Percentiles rank a stretch among this genome's conserved stretches.
These are phyloP conservation scores for baker's yeast (Saccharomyces cerevisiae) DNA, from an alignment of 805 yeast genomes.

Conservation along the genomic window DNA sequence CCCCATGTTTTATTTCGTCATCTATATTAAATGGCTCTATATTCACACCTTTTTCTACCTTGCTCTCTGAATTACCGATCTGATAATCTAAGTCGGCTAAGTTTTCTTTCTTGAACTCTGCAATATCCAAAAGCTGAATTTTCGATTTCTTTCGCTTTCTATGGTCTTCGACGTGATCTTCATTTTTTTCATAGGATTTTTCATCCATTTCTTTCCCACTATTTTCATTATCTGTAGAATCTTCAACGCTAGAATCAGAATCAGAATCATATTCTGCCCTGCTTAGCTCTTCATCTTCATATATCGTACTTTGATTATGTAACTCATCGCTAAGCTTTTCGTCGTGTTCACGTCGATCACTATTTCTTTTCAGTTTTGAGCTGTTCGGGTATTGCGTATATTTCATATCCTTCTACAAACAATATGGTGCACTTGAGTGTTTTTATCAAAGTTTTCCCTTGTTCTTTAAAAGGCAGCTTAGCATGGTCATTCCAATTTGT, in stretches of 20 bases:
- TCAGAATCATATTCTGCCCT: not conserved
- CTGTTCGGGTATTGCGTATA: not conserved
- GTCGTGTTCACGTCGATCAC: not conserved
- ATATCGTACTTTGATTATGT: not conserved
- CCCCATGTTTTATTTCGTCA: conserved; percentile 43
- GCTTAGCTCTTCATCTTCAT: not conserved
- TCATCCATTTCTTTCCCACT: no score
- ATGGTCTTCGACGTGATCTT: not conserved
- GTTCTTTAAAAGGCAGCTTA: not conserved
- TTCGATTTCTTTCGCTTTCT: not conserved
- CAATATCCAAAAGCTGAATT: not conserved
- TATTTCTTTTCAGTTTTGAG: not conserved
- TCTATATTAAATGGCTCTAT: conserved; percentile 46
- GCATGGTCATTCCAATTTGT: not conserved
- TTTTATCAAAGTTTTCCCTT: not conserved
- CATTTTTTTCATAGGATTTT: no score
- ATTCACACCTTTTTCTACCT: conserved; percentile 23
- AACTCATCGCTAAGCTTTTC: not conserved
- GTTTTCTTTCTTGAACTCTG: not conserved
- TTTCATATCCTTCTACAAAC: not conserved
- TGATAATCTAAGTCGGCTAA: not conserved
- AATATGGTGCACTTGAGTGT: not conserved
- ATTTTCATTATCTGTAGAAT: not conserved
- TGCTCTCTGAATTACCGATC: conserved; percentile 3
- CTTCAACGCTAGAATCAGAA: not conserved